Evolutionary conservation across 164 flowering plant species (phyloP).

Genomic region (Malania oleifera): DNA sequence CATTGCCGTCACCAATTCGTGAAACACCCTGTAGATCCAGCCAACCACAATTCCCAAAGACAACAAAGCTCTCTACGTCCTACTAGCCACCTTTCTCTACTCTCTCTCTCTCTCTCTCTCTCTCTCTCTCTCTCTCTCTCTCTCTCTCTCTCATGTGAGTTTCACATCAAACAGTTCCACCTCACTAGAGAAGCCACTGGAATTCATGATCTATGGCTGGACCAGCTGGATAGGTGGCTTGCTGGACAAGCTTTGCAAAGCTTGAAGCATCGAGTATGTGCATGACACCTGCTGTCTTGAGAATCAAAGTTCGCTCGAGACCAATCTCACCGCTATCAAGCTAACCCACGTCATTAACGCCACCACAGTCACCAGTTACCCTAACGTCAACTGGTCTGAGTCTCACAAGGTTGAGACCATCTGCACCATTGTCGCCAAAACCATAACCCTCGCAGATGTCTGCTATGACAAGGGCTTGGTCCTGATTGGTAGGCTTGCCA

Average conservation of each 20-base stretch:
- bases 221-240: slow-evolving; percentile 78
- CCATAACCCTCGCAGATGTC: slow-evolving; percentile 55
- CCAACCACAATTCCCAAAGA: no score
- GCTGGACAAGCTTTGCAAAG: slow-evolving; percentile 50
- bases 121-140: neutral
- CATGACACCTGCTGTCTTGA: slow-evolving; percentile 60
- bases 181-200: slow-evolving; percentile 18
- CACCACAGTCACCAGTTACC: slow-evolving; percentile 63
- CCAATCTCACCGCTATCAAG: slow-evolving; percentile 34
- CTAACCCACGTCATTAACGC: slow-evolving; percentile 72
- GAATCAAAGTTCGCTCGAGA: slow-evolving; percentile 37
- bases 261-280: slow-evolving; percentile 31
- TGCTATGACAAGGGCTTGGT: slow-evolving; percentile 46
- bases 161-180: slow-evolving; percentile 28
- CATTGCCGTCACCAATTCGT: no score
- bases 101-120: neutral
- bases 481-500: no score
- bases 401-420: slow-evolving; percentile 70
- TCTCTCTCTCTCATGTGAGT: slow-evolving; percentile 25
- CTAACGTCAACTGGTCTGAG: slow-evolving; percentile 75
- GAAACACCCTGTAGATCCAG: no score
- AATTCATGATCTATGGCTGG: slow-evolving; percentile 63
- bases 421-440: slow-evolving; percentile 55
- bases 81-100: no score
- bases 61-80: no score